These are phyloP conservation scores for Citrus cavaleriei DNA, from an alignment of 345 rosid species.

Conservation along the genomic window DNA sequence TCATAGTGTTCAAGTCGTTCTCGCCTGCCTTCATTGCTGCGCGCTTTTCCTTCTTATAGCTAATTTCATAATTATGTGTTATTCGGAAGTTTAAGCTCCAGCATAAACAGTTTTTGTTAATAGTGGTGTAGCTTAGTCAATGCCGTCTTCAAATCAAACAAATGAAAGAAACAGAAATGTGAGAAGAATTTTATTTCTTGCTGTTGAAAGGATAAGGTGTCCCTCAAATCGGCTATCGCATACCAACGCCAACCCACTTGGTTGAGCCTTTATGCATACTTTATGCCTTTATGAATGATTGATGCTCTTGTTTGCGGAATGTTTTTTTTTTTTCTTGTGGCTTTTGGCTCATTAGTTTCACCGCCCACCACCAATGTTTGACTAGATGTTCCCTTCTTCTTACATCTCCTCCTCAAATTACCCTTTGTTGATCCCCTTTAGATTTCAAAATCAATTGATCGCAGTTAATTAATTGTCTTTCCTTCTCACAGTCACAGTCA, in stretches of 20 bases:
- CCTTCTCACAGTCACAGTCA: no score
- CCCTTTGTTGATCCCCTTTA: background rate
- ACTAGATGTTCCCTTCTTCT: constrained; percentile 8
- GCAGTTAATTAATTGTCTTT: background rate
- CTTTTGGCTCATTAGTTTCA: constrained; percentile 26
- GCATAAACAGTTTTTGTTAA: no score
- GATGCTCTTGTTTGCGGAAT: background rate
- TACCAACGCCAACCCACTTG: constrained; percentile 17
- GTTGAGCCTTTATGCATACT: background rate
- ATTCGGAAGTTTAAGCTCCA: no score
- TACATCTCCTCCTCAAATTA: background rate
- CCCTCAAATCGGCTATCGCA: background rate
- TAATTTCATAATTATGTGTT: no score
- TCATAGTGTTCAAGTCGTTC: no score
- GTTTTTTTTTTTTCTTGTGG: background rate
- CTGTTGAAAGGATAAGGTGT: background rate
- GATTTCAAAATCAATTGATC: background rate
- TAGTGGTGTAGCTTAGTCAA: no score
- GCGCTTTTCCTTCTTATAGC: no score
- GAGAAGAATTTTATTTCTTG: background rate
- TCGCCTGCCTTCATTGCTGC: no score
- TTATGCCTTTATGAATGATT: background rate
- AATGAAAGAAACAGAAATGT: background rate
- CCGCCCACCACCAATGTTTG: constrained; percentile 13
- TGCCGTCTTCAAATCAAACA: background rate